These are phyloP conservation scores for Kodamaea hsintzibuensis DNA, from an alignment of 805 yeast genomes.

Conservation along the genomic window DNA sequence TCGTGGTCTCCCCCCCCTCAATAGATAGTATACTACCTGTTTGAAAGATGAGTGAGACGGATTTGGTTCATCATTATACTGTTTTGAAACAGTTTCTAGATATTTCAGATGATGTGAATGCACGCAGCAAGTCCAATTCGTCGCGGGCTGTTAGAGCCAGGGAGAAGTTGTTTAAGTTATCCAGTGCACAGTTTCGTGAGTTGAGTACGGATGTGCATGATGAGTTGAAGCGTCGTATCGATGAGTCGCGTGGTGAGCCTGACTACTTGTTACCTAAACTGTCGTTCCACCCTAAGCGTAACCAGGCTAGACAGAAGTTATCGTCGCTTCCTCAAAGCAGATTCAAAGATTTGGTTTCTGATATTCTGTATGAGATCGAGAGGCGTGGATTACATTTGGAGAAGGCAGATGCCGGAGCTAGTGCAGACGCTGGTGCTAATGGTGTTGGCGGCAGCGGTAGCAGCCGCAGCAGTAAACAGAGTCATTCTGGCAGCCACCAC, in stretches of 20 bases:
- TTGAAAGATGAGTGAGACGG: conserved; percentile 13
- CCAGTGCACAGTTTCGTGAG: conserved; percentile 82
- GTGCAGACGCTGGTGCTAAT: background rate
- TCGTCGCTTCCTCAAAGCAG: conserved; percentile 79
- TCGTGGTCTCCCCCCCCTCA: background rate
- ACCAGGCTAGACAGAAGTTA: conserved; percentile 91
- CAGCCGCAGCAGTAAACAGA: conserved; percentile 3
- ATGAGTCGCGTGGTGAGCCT: conserved; percentile 57
- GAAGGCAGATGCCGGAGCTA: conserved; percentile 4
- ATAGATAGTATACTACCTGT: background rate
- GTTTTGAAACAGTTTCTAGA: conserved; percentile 53
- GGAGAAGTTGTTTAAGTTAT: conserved; percentile 77
- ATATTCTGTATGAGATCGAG: conserved; percentile 83
- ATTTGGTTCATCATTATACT: conserved; percentile 46
- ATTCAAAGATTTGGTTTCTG: conserved; percentile 88
- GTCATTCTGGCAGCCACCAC: background rate
- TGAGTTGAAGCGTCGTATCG: conserved; percentile 79
- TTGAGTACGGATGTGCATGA: conserved; percentile 93
- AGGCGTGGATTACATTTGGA: conserved; percentile 60
- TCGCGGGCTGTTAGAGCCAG: conserved; percentile 80
- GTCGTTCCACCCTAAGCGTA: conserved; percentile 87
- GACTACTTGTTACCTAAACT: conserved; percentile 67
- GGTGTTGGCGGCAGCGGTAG: background rate
- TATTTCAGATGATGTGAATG: conserved; percentile 46
- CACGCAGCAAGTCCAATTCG: conserved; percentile 43